Percentiles rank a stretch among this genome's conserved stretches.
Conservation (phyloP, 2,329 filamentous ascomycete genomes). For the Colletotrichum magnum region DNA sequence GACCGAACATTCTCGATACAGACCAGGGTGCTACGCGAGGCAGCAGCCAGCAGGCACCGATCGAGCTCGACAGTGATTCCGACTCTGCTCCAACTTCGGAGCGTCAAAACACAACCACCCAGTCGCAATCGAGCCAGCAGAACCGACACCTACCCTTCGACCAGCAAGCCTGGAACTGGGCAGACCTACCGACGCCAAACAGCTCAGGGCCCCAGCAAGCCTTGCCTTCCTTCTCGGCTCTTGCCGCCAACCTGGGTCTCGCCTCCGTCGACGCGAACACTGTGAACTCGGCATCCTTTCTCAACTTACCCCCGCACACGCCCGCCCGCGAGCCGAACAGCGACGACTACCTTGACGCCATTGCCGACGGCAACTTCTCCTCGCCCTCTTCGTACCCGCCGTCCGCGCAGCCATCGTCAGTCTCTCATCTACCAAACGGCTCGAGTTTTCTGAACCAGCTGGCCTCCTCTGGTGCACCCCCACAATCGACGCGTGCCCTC, state of each 20-base stretch:
- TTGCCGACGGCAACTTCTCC: constrained; percentile 50
- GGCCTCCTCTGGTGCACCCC: constrained; percentile 3
- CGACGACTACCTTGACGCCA: constrained; percentile 46
- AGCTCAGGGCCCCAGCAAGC: constrained; percentile 15
- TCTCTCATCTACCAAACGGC: constrained; percentile 18
- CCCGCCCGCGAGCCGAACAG: constrained; percentile 26
- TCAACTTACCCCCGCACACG: constrained; percentile 40
- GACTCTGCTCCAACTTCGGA: constrained; percentile 19
- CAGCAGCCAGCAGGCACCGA: constrained; percentile 35
- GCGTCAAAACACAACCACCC: constrained; percentile 15
- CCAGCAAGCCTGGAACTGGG: constrained; percentile 7
- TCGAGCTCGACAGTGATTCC: constrained; percentile 33
- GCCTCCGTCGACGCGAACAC: constrained; percentile 15
- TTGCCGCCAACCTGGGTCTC: constrained; percentile 31
- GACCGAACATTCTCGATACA: constrained; percentile 14
- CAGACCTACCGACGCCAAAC: background rate
- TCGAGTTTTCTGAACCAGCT: constrained; percentile 2
- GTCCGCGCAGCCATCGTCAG: constrained; percentile 44
- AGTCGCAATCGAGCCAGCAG: background rate
- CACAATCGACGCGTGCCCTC: constrained; percentile 36
- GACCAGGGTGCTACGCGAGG: constrained; percentile 22
- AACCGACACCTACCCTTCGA: background rate
- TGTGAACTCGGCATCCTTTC: background rate
- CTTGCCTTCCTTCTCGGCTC: constrained; percentile 33
- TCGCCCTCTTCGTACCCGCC: constrained; percentile 54